Percentiles rank a stretch among this genome's conserved stretches.
These are phyloP conservation scores for Allomyces macrogynus DNA, from an alignment of 192 early-diverging fungal genomes.

Conservation along the genomic window DNA sequence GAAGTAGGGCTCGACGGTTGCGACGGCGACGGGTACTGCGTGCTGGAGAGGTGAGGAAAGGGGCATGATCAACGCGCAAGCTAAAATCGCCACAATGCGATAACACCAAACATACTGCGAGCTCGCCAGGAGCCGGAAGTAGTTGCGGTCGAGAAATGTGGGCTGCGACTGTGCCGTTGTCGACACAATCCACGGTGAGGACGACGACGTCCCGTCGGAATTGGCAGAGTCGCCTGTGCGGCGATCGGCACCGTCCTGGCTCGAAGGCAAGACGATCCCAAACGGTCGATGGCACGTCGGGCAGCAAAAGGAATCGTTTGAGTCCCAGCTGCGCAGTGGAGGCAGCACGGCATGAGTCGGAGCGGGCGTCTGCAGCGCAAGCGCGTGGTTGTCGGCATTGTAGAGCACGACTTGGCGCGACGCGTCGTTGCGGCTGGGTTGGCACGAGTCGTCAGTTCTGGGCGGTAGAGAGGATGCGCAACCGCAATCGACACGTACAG, in stretches of 20 bases:
- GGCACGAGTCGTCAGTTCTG: not conserved
- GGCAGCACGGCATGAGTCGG: slow-evolving; percentile 1
- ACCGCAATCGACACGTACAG: too few species aligned
- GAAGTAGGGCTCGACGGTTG: not conserved
- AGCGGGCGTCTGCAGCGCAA: slow-evolving; percentile 20
- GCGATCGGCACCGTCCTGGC: slow-evolving; percentile 1
- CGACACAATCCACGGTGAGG: slow-evolving; percentile 1
- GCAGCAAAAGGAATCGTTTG: too few species aligned
- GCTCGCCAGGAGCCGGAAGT: slow-evolving; percentile 30
- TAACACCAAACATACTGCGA: slow-evolving; percentile 5
- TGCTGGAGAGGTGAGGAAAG: slow-evolving; percentile 1
- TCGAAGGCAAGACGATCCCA: not conserved
- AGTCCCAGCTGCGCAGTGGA: not conserved
- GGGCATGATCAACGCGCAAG: slow-evolving; percentile 4
- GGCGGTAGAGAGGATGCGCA: too few species aligned
- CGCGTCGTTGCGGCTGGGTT: slow-evolving; percentile 13
- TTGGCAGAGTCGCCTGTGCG: not conserved
- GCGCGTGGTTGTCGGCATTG: slow-evolving; percentile 30
- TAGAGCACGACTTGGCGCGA: slow-evolving; percentile 41
- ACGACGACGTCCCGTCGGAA: not conserved
- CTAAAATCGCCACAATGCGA: not conserved
- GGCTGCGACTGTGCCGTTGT: slow-evolving; percentile 1
- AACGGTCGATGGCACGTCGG: not conserved
- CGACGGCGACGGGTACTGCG: slow-evolving; percentile 3
- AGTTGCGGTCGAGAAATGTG: slow-evolving; percentile 27